Percentiles rank a stretch among this genome's conserved stretches.
phyloP scores from a whole-genome alignment of 148 eudicot species.

The Selenicereus undatus region DNA sequence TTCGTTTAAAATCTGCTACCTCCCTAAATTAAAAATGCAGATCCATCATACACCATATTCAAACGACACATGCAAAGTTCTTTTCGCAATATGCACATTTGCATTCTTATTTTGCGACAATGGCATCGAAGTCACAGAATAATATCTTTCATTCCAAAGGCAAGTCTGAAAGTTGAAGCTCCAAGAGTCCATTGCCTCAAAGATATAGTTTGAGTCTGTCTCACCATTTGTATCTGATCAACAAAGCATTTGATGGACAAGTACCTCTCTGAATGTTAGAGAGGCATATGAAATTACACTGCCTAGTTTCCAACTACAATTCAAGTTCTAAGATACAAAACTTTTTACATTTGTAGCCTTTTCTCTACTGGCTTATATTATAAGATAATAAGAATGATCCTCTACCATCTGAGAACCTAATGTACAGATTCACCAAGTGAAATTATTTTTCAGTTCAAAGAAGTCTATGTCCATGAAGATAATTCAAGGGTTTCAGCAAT shows the following conservation, averaged over 20 bases:
- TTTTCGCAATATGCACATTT: background rate
- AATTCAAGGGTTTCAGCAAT: background rate
- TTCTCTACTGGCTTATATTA: background rate
- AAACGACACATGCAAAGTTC: background rate
- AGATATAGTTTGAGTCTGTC: background rate
- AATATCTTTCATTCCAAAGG: background rate
- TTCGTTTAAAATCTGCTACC: constrained; percentile 82
- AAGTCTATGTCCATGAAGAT: background rate
- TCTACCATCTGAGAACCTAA: background rate
- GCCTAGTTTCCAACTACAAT: too few relatives aligned
- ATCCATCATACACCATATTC: background rate
- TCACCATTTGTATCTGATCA: background rate
- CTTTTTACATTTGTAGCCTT: background rate
- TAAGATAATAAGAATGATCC: background rate
- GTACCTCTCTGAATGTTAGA: background rate
- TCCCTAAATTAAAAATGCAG: constrained; percentile 46
- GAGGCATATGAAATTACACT: background rate
- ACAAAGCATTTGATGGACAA: background rate
- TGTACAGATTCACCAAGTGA: too few relatives aligned
- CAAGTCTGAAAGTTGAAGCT: too few relatives aligned
- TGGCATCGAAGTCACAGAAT: background rate
- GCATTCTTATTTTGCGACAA: background rate
- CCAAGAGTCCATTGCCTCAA: background rate
- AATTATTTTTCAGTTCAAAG: background rate
- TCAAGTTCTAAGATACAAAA: background rate